Evolutionary conservation across 495 filamentous ascomycete genomes (phyloP).

Genomic region (Talaromyces ruber): DNA sequence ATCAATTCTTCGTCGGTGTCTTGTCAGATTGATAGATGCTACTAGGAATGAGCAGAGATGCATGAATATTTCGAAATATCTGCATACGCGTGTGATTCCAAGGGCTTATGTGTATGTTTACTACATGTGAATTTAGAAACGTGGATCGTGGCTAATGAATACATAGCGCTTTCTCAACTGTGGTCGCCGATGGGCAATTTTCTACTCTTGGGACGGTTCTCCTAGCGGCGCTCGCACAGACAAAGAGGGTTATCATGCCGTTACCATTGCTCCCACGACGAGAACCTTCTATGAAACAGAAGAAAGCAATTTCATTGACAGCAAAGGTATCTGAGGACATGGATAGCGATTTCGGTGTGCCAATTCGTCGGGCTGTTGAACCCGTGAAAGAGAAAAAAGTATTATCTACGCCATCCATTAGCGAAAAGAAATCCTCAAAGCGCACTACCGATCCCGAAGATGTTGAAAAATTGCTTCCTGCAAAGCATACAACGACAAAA

Average conservation of each 20-base stretch:
- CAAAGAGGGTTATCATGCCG: background rate
- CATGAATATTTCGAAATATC: conserved; percentile 12
- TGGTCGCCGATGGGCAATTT: conserved; percentile 65
- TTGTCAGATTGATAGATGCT: conserved; percentile 40
- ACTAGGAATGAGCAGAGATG: conserved; percentile 16
- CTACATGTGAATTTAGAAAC: background rate
- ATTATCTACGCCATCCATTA: background rate
- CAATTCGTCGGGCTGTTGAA: background rate
- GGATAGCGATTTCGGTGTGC: background rate
- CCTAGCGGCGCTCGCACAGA: conserved; percentile 33
- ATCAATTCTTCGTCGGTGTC: conserved; percentile 53
- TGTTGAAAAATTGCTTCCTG: background rate
- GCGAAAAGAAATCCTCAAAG: background rate
- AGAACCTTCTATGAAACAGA: background rate
- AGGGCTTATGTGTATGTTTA: conserved; percentile 36
- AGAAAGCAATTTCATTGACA: background rate
- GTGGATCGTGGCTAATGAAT: background rate
- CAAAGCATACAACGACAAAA: background rate
- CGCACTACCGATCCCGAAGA: background rate
- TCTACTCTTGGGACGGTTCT: conserved; percentile 72
- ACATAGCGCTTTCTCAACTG: conserved; percentile 55
- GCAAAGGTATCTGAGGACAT: background rate
- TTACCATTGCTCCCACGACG: background rate
- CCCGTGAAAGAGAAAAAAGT: background rate
- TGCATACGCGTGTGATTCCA: conserved; percentile 28